Evolutionary conservation across 2,329 filamentous ascomycete genomes (phyloP).

Genomic region (Trichophyton mentagrophytes): DNA sequence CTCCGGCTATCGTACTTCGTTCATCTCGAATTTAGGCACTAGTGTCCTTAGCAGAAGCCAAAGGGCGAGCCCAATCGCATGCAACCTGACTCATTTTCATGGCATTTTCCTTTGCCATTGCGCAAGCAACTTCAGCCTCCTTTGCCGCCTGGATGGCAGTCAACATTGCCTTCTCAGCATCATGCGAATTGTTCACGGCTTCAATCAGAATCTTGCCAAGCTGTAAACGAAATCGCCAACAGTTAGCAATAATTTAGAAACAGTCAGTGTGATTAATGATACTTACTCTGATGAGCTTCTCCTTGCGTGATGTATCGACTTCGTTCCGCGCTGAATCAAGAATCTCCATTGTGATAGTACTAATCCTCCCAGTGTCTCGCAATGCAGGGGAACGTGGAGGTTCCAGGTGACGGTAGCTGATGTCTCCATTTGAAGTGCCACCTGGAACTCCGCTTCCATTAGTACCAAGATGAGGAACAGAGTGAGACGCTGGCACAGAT

Average conservation of each 20-base stretch:
- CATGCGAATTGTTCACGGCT: slow-evolving; percentile 15
- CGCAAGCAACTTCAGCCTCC: slow-evolving; percentile 14
- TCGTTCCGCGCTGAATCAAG: slow-evolving; percentile 13
- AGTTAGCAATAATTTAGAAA: slow-evolving; percentile 1
- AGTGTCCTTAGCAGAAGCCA: background rate
- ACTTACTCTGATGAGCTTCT: slow-evolving; percentile 14
- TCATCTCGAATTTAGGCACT: background rate
- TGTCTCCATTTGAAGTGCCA: background rate
- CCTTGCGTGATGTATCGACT: slow-evolving; percentile 11
- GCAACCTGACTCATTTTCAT: slow-evolving; percentile 12
- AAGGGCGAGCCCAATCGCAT: slow-evolving; percentile 7
- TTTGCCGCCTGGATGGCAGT: slow-evolving; percentile 15
- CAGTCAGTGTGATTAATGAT: background rate
- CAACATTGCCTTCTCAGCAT: slow-evolving; percentile 16
- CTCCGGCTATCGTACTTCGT: background rate
- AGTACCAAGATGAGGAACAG: background rate
- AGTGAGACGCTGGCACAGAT: background rate
- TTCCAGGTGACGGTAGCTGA: background rate
- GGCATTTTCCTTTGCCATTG: slow-evolving; percentile 15
- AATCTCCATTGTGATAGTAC: slow-evolving; percentile 13
- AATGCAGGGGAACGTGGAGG: slow-evolving; percentile 9
- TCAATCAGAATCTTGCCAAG: slow-evolving; percentile 15
- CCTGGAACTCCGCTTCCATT: background rate
- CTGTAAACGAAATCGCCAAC: background rate
- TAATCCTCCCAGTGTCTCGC: slow-evolving; percentile 10